Conservation (phyloP, 305 asterid genomes). For the Fraxinus sp. region DNA sequence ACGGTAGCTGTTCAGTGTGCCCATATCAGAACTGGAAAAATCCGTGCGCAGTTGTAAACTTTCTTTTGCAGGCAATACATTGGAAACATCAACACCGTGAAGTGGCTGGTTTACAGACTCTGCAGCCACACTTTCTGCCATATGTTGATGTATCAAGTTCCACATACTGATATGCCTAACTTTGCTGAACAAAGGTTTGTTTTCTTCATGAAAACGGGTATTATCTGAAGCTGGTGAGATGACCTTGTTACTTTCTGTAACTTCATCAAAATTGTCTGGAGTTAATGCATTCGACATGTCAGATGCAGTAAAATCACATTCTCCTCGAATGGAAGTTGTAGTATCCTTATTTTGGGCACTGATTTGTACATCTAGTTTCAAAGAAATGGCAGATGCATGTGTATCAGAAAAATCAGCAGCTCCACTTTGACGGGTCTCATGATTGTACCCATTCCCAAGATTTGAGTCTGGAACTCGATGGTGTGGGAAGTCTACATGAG, state of each 20-base stretch:
- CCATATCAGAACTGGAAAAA: conserved; percentile 33
- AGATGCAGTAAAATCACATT: conserved; percentile 10
- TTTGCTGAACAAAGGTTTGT: conserved; percentile 38
- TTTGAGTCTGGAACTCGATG: background rate
- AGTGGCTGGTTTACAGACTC: conserved; percentile 30
- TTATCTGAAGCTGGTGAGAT: conserved; percentile 30
- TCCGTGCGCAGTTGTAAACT: conserved; percentile 20
- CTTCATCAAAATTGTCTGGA: conserved; percentile 20
- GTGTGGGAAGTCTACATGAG: background rate
- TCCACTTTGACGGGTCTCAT: background rate
- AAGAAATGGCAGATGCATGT: background rate
- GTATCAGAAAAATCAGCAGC: background rate
- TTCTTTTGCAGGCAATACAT: conserved; percentile 23
- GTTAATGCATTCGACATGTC: background rate
- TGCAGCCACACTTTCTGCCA: conserved; percentile 50
- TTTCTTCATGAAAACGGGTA: conserved; percentile 20
- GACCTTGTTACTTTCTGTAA: conserved; percentile 1
- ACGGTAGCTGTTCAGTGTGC: conserved; percentile 27
- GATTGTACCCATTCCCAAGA: background rate
- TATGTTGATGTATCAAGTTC: conserved; percentile 69
- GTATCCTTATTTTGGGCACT: background rate
- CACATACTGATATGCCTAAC: conserved; percentile 75
- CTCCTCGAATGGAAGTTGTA: background rate
- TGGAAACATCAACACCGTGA: conserved; percentile 29
- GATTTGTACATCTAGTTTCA: conserved; percentile 3